Percentiles rank a stretch among this genome's conserved stretches.
These are phyloP conservation scores for Zalerion maritima DNA, from an alignment of 495 filamentous ascomycete genomes.

Conservation along the genomic window DNA sequence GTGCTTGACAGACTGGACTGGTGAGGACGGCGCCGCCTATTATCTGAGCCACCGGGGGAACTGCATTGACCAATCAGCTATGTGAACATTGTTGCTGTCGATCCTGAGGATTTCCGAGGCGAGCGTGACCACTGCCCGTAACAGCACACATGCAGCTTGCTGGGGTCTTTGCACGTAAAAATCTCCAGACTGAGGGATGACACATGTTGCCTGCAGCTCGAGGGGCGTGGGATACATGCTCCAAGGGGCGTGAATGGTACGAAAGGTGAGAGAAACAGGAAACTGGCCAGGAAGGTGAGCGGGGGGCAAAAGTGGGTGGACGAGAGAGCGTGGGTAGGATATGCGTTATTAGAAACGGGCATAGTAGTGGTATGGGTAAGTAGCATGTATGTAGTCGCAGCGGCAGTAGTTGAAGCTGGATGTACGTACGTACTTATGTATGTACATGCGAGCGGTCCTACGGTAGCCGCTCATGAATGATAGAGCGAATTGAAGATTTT, in stretches of 20 bases:
- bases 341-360: no score
- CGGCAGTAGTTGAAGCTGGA: no score
- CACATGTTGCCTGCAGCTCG: conserved; percentile 1
- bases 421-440: no score
- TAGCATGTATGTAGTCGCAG: no score
- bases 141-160: conserved; percentile 15
- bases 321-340: no score
- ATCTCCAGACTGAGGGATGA: conserved; percentile 3
- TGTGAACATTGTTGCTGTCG: neutral
- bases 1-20: conserved; percentile 40
- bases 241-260: neutral
- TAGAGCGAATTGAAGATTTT: conserved; percentile 4
- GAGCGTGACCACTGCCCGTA: no score
- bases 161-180: neutral
- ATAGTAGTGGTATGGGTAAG: no score
- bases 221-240: conserved; percentile 1
- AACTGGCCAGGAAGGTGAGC: no score
- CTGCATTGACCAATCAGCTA: conserved; percentile 30
- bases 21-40: conserved; percentile 35
- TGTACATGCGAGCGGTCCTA: no score
- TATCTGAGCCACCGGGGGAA: conserved; percentile 37
- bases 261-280: no score
- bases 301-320: no score
- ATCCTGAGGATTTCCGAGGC: no score
- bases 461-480: conserved; percentile 1